phyloP scores from a whole-genome alignment of 129 eudicot species.

The Deinandra increscens region DNA sequence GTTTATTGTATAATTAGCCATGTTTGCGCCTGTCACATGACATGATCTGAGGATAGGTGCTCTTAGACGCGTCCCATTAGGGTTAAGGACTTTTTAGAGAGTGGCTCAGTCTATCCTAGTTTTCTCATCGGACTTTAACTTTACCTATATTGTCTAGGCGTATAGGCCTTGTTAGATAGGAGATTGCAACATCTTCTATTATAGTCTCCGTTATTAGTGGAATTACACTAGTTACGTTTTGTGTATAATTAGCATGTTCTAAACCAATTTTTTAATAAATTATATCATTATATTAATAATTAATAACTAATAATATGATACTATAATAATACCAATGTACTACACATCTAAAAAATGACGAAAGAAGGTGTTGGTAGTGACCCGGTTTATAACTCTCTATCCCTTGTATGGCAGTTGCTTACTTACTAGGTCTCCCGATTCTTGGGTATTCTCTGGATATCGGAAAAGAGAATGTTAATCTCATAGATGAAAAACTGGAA shows the following conservation, averaged over 20 bases:
- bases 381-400: not conserved
- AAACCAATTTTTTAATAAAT: not conserved
- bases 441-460: constrained; percentile 87
- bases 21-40: too few species aligned
- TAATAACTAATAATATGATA: not conserved
- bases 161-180: too few species aligned
- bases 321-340: not conserved
- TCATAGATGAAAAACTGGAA: constrained; percentile 78
- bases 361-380: not conserved
- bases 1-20: not conserved
- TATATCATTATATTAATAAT: not conserved
- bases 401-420: constrained; percentile 56
- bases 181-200: too few species aligned
- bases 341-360: not conserved
- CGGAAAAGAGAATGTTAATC: constrained; percentile 96
- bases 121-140: too few species aligned
- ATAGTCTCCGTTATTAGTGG: too few species aligned
- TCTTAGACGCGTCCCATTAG: too few species aligned
- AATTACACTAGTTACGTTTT: too few species aligned
- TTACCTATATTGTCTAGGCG: too few species aligned
- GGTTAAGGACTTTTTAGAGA: too few species aligned
- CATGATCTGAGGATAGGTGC: too few species aligned
- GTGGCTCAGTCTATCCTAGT: too few species aligned
- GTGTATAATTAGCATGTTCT: not conserved
- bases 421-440: constrained; percentile 90